Evolutionary conservation across 345 rosid genomes (phyloP), one percentile per base, ranked within the genome.

Genomic region (Stellera chamaejasme): DNA sequence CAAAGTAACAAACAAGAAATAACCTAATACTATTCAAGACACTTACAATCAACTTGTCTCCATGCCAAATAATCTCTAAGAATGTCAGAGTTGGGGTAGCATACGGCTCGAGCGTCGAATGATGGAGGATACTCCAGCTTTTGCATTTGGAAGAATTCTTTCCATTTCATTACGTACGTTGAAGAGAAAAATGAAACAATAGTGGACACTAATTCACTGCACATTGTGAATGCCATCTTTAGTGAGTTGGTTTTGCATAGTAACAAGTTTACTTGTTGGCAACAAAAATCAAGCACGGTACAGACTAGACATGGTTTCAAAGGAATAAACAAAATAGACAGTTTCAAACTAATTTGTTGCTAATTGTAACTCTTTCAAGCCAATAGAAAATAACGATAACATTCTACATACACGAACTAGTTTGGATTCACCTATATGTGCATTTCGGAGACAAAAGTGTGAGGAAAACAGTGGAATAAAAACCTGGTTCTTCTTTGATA

Each of bases 41-140:
- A 79, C 99, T 87, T 65, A 93, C 96, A 93, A 66, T 93, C 99
- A 62, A 89, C 97, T 81, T 93, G 97, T 72, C 99, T 82, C 97
- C 97, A 89, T 6, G 96, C 77, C 48, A 89, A 66, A 75, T 89
- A 93, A 77, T 89, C 94, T 65, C 62, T 75, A 67, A 93, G 83
- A 72, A 87, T 84, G 59, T 87, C 73, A 51, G 69, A 52, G 47
- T 96, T 79, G 27, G 96, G 99, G 59, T 93, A 89, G 72, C 90
- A 89, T 51, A 93, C 78, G 13, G 88, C 88, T 48, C 97, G 85
- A 62, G 96, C 97, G 73, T 93, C 96, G 58, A 93, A 89, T 56
- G 81, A 75, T 51, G 95, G 93, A 62, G 83, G 73, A 66, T 77
- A 88, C 66, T 76, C 82, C 64, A 88, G 57, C 44, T 73, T 79